These are phyloP conservation scores for Aschersonia sp. DNA, from an alignment of 2,329 filamentous ascomycete species.

Conservation along the genomic window DNA sequence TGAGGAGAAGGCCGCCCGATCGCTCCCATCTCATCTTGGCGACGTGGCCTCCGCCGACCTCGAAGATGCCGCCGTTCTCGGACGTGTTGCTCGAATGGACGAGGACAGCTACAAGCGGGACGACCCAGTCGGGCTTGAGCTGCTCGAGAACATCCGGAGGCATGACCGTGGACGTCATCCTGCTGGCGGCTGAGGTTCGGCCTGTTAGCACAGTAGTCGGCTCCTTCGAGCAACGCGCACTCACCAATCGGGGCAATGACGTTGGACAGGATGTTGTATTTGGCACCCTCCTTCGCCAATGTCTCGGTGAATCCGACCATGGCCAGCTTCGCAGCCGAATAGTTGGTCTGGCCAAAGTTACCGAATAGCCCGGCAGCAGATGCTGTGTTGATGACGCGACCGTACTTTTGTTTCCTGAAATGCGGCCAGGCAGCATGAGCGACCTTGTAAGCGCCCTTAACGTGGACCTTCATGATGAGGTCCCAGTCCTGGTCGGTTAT, in stretches of 20 bases:
- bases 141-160: conserved; percentile 78
- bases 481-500: conserved; percentile 98
- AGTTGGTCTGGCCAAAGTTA: conserved; percentile 91
- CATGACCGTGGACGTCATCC: conserved; percentile 94
- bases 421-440: conserved; percentile 89
- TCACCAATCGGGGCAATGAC: conserved; percentile 74
- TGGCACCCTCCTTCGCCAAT: conserved; percentile 88
- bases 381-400: conserved; percentile 88
- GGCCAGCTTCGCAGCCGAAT: conserved; percentile 89
- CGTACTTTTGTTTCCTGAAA: conserved; percentile 98
- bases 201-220: background rate
- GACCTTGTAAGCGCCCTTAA: conserved; percentile 91
- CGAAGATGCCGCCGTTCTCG: conserved; percentile 83
- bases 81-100: conserved; percentile 70
- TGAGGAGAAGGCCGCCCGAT: conserved; percentile 73
- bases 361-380: conserved; percentile 95
- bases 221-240: conserved; percentile 6
- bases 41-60: conserved; percentile 82
- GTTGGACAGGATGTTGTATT: conserved; percentile 96
- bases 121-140: conserved; percentile 87
- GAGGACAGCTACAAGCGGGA: conserved; percentile 79
- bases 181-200: conserved; percentile 54
- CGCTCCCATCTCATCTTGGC: conserved; percentile 95
- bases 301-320: conserved; percentile 97
- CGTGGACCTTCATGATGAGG: conserved; percentile 80